phyloP scores from a whole-genome alignment of 441 rosid species.

The Corymbia calophylla region DNA sequence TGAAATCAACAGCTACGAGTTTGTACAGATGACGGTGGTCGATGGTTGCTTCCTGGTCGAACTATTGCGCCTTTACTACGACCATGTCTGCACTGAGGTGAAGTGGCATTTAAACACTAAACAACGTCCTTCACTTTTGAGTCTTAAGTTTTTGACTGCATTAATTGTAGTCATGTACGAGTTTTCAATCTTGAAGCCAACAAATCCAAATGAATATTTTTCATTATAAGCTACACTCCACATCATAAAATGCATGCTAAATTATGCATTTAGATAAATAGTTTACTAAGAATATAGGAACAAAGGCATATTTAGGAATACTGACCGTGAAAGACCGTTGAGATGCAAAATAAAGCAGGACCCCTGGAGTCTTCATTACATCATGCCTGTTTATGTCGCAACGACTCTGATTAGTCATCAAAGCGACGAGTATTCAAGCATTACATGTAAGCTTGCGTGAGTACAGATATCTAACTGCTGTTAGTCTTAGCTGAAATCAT shows the following conservation, averaged over 20 bases:
- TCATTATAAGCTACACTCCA: not conserved
- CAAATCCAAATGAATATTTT: not conserved
- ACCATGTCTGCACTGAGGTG: not conserved
- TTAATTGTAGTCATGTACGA: not conserved
- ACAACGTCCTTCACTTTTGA: not conserved
- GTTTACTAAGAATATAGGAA: not conserved
- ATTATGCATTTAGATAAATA: not conserved
- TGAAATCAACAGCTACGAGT: not conserved
- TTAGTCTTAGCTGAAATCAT: not conserved
- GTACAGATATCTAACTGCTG: not conserved
- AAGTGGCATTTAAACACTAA: not conserved
- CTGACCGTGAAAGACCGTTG: not conserved
- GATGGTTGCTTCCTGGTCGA: slow-evolving; percentile 3
- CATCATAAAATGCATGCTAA: not conserved
- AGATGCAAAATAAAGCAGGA: not conserved
- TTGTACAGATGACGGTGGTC: not conserved
- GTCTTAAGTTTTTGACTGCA: not conserved
- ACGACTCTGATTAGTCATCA: not conserved
- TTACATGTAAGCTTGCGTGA: not conserved
- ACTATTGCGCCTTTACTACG: not conserved
- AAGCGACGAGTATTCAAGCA: not conserved
- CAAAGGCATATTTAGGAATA: not conserved
- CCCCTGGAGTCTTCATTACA: not conserved
- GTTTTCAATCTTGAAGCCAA: not conserved
- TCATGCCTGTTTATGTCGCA: not conserved